These are phyloP conservation scores for Oryza nivara DNA, from an alignment of 176 grass and related monocot species.

Conservation along the genomic window DNA sequence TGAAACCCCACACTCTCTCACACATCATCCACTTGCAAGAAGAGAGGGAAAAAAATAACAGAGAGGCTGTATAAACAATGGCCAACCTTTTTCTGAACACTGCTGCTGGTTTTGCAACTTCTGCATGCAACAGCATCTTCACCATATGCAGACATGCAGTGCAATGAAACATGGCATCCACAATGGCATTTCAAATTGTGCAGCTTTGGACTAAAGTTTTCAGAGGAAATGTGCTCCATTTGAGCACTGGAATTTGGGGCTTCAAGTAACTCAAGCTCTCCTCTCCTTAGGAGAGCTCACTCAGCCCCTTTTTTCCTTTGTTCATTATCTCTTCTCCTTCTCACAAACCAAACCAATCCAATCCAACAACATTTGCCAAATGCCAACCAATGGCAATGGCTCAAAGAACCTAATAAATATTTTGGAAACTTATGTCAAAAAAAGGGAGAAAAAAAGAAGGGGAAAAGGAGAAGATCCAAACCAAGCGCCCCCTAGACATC, in stretches of 20 bases:
- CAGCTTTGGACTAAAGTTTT: slow-evolving; percentile 49
- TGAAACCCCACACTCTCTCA: slow-evolving; percentile 48
- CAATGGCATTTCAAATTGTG: slow-evolving; percentile 38
- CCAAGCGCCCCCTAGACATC: slow-evolving; percentile 69
- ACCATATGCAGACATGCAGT: slow-evolving; percentile 41
- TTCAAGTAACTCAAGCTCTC: slow-evolving; percentile 42
- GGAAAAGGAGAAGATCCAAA: slow-evolving; percentile 38
- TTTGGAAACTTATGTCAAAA: slow-evolving; percentile 43
- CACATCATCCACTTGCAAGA: slow-evolving; percentile 53
- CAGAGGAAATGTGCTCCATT: slow-evolving; percentile 45
- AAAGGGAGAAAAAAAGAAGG: slow-evolving; percentile 9
- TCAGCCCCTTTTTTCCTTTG: slow-evolving; percentile 39
- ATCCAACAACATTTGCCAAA: slow-evolving; percentile 53
- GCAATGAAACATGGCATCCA: slow-evolving; percentile 41
- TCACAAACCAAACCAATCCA: slow-evolving; percentile 65
- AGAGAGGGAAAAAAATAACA: slow-evolving; percentile 8
- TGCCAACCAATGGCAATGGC: slow-evolving; percentile 52
- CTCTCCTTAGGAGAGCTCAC: slow-evolving; percentile 61
- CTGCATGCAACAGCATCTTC: slow-evolving; percentile 39
- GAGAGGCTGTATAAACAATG: slow-evolving; percentile 50
- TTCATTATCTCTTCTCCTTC: slow-evolving; percentile 43
- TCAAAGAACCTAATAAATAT: slow-evolving; percentile 56
- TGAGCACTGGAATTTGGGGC: slow-evolving; percentile 37
- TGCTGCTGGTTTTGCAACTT: slow-evolving; percentile 38
- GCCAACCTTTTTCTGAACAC: slow-evolving; percentile 54